phyloP scores from a whole-genome alignment of 345 rosid genomes.

The Heritiera fomes region DNA sequence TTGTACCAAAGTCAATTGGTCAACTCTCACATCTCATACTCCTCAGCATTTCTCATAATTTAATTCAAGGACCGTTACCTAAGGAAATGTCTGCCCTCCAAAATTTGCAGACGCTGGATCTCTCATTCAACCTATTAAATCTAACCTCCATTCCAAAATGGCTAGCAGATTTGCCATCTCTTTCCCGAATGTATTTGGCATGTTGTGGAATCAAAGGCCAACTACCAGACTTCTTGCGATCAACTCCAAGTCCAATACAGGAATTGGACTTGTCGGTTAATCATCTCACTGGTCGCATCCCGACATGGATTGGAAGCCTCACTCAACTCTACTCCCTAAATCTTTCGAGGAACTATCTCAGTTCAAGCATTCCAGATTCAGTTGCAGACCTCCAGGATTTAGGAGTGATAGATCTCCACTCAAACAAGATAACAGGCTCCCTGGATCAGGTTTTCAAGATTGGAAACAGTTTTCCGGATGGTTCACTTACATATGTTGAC shows the following conservation, averaged over 20 bases:
- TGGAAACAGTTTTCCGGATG: constrained; percentile 40
- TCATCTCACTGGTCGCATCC: constrained; percentile 39
- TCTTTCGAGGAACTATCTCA: constrained; percentile 49
- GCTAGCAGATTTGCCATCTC: constrained; percentile 45
- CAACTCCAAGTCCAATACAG: constrained; percentile 47
- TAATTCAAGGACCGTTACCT: constrained; percentile 48
- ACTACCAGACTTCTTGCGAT: constrained; percentile 41
- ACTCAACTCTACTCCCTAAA: constrained; percentile 43
- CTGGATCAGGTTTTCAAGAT: constrained; percentile 39
- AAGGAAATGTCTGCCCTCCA: constrained; percentile 39
- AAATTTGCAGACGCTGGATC: constrained; percentile 51
- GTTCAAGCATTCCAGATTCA: constrained; percentile 39
- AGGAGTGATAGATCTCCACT: constrained; percentile 51
- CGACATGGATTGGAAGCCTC: constrained; percentile 56
- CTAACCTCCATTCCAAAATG: constrained; percentile 45
- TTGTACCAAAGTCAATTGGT: constrained; percentile 40
- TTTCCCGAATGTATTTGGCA: constrained; percentile 44
- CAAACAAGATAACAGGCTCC: constrained; percentile 49
- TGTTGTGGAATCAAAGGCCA: constrained; percentile 50
- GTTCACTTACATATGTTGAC: constrained; percentile 45
- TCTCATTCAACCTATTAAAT: constrained; percentile 50
- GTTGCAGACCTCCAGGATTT: constrained; percentile 30
- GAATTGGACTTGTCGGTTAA: constrained; percentile 55
- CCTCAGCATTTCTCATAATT: constrained; percentile 40
- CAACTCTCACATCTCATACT: constrained; percentile 43